phyloP scores from a whole-genome alignment of 805 yeast genomes.

The Monosporozyma yasuniensis region DNA sequence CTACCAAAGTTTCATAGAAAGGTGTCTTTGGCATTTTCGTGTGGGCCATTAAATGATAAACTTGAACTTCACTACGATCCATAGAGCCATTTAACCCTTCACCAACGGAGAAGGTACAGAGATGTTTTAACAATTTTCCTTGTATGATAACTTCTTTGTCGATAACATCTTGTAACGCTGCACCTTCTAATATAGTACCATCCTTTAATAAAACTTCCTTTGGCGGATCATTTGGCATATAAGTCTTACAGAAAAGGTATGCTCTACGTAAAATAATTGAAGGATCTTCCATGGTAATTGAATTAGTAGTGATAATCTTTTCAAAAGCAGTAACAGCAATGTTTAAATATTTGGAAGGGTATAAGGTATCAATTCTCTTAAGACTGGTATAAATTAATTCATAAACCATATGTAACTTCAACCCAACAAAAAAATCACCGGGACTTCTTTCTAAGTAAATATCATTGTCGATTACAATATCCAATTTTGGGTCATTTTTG shows the following conservation, averaged over 20 bases:
- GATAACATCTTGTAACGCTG: conserved; percentile 34
- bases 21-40: conserved; percentile 18
- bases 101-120: conserved; percentile 46
- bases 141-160: conserved; percentile 56
- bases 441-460: conserved; percentile 11
- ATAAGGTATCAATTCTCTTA: conserved; percentile 53
- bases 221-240: conserved; percentile 40
- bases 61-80: conserved; percentile 20
- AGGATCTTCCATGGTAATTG: conserved; percentile 27
- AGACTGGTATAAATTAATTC: conserved; percentile 56
- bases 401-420: conserved; percentile 56
- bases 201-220: conserved; percentile 19
- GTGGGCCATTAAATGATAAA: conserved; percentile 15
- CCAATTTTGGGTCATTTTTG: conserved; percentile 6
- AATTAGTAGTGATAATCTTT: conserved; percentile 40
- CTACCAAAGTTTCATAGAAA: conserved; percentile 21
- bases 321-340: conserved; percentile 56
- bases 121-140: conserved; percentile 53
- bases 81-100: conserved; percentile 28
- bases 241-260: conserved; percentile 55
- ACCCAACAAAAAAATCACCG: conserved; percentile 34
- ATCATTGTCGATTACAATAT: conserved; percentile 6
- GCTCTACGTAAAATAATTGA: conserved; percentile 51
- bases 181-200: conserved; percentile 19
- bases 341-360: conserved; percentile 72